Percentiles rank a stretch among this genome's conserved stretches.
phyloP scores from a whole-genome alignment of 257 asterid genomes.

The Solanum neorickii region DNA sequence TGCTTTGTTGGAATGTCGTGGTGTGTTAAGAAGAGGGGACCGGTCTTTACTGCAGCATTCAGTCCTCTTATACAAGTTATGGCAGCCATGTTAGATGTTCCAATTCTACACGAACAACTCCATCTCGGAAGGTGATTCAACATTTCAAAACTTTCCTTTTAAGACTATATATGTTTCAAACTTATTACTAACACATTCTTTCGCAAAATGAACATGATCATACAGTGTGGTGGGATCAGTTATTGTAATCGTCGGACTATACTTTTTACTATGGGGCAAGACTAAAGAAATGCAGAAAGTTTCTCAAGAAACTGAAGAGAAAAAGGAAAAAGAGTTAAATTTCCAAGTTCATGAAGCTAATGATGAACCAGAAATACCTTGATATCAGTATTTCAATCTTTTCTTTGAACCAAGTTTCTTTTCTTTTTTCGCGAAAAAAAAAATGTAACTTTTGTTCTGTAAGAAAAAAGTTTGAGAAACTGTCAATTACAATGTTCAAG shows the following conservation, averaged over 20 bases:
- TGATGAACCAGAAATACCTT: background rate
- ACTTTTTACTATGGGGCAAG: constrained; percentile 74
- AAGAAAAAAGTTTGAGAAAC: background rate
- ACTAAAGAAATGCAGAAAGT: constrained; percentile 29
- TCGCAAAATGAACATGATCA: background rate
- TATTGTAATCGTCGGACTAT: constrained; percentile 43
- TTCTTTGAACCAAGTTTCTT: background rate
- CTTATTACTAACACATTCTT: background rate
- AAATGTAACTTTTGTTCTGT: background rate
- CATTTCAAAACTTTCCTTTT: background rate
- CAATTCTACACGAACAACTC: constrained; percentile 57
- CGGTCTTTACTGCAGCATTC: constrained; percentile 68
- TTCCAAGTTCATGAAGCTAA: background rate
- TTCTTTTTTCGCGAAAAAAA: background rate
- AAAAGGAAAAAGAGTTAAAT: background rate
- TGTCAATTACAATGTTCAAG: background rate
- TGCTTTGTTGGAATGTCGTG: constrained; percentile 80
- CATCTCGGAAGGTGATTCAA: constrained; percentile 51
- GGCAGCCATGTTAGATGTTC: constrained; percentile 53
- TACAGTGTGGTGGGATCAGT: constrained; percentile 55
- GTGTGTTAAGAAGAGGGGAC: constrained; percentile 75
- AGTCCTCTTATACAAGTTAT: constrained; percentile 62
- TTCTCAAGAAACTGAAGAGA: background rate
- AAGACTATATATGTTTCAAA: background rate
- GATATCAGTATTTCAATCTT: background rate